Evolutionary conservation across 1,139 yeast species (phyloP), one percentile per base, ranked within the genome.

Genomic region (Pichia sp.): DNA sequence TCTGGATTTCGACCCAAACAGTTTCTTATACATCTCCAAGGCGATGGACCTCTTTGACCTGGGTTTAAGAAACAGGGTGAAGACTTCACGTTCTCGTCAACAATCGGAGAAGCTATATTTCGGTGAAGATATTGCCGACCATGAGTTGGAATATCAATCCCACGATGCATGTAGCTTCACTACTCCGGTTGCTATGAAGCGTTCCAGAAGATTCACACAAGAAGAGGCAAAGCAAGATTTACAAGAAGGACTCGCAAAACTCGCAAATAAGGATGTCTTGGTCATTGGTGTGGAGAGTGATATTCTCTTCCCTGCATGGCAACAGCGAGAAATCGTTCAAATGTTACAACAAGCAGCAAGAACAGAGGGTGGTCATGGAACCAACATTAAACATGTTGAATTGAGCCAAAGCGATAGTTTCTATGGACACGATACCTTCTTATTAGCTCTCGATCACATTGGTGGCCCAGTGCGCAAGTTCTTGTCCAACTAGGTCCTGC

Each of bases 41-140:
- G 95, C 96, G 1, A 87, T 88, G 97, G 97, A 87, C 56, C 62
- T 87, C 52, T 88, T 88, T 59, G 96, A 87, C 54, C 63, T 87
- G 51, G 83, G 94, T n/a, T 45, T 46, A 3, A 51, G 53, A 10
- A 70, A 72, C 44, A 63, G 78, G 43, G 38, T 51, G 2, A 62
- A 60, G 35, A 78, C 85, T 6, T 34, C 42, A 1, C 46, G 48
- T 4, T 67, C 64, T 22, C 62, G 81, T 47, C 27, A 36, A 7
- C 60, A 55, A 33, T 62, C 74, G 5, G 67, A 64, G 42, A 38
- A 47, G 22, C 47, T 48, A 18, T 63, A 50, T 39, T 40, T 44
- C 18, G 58, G 55, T 24, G 54, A 55, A 27, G 28, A 44, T 3
- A 35, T 56, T 11, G 33, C 50, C 6, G 41, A 39, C 36, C 40